phyloP scores from a whole-genome alignment of 768 basidiomycete species.

The Lentinula boryana region DNA sequence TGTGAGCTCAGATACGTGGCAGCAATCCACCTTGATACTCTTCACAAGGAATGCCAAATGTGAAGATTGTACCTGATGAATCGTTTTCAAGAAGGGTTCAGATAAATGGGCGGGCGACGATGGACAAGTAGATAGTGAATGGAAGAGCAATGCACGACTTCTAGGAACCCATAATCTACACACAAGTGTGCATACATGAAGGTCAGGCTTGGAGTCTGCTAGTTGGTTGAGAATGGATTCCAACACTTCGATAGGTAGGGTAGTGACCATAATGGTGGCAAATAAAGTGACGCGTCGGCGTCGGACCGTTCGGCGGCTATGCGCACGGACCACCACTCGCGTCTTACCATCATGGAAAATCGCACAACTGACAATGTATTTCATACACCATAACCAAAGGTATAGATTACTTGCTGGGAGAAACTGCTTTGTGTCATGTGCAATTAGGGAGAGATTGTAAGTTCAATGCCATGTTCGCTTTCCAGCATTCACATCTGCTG shows the following conservation, averaged over 20 bases:
- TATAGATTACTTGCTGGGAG: too few relatives aligned
- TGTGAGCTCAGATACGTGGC: neutral
- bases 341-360: too few relatives aligned
- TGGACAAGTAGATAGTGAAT: neutral
- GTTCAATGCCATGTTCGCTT: too few relatives aligned
- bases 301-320: too few relatives aligned
- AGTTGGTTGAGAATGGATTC: neutral
- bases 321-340: too few relatives aligned
- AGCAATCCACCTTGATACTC: neutral
- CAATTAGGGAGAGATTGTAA: too few relatives aligned
- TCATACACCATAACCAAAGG: too few relatives aligned
- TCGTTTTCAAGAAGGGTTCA: neutral
- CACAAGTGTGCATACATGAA: neutral
- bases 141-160: slow-evolving; percentile 1
- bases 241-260: neutral
- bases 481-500: too few relatives aligned
- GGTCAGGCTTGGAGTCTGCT: neutral
- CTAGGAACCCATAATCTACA: neutral
- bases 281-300: too few relatives aligned
- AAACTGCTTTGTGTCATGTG: too few relatives aligned
- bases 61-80: neutral
- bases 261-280: neutral
- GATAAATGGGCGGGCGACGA: neutral
- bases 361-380: too few relatives aligned
- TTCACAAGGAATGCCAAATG: neutral